Base-by-base conservation (phyloP, 495 filamentous ascomycete genomes). In the Oleoguttula mirabilis region DNA sequence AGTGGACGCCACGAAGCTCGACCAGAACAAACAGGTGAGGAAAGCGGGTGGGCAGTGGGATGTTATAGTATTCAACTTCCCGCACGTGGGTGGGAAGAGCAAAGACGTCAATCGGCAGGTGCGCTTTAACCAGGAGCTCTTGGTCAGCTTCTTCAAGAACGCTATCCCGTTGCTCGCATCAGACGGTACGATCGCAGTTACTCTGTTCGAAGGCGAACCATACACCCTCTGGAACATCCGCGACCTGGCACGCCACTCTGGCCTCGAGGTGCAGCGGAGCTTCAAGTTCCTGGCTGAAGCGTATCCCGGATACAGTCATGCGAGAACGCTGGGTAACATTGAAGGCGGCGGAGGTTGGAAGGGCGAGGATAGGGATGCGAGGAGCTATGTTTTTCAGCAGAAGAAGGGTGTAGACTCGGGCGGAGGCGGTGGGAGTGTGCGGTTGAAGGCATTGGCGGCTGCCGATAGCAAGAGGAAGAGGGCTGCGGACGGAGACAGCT, bases 61-160 rank as follows among this genome's bases (percentile, higher is more conserved):
- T 57, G 64, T 73, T 25, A 77, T 95, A 36, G 71, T 85, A 35
- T 98, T 95, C 71, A 93, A 94, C 66, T 98, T 98, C 62, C 90
- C 90, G 34, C 90, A 98, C 62, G 80, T 93, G 2, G 90, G 90
- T 38, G 90, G 90, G 6, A 75, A 86, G 48, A 82, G 75, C 33
- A 96, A 76, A 32, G 90, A 98, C 63, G 84, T 94, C 36, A 93
- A 94, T 63, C 69, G 90, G 14, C 90, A 98, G 64, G 86, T 95
- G 10, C 76, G 90, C 24, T 71, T 78, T 51, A 96, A 98, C 57
- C 90, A 96, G 63, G 82, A 88, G 56, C 67, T 95, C 22, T 69
- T 95, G 2, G 82, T 92, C 8, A 69, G 66, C 4, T 93, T 93
- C 60, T 94, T 95, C 66, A 32, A 34, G 23, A 8, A 27, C 15